Evolutionary conservation across 2,329 filamentous ascomycete genomes (phyloP).

Genomic region (Scytalidium sp.): DNA sequence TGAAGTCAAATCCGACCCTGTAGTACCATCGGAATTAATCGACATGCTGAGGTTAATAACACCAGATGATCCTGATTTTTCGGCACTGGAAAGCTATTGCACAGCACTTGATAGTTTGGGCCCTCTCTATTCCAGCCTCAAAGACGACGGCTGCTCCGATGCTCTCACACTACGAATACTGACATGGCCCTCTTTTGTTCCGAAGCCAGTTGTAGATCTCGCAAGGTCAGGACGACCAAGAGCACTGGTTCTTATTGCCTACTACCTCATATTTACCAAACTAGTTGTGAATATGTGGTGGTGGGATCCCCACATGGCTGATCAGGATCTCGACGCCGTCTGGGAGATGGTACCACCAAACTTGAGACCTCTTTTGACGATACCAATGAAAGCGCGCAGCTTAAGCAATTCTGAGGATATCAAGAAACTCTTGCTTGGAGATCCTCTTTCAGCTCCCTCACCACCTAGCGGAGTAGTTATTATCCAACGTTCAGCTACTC

Average conservation of each 20-base stretch:
- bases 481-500: too few species aligned
- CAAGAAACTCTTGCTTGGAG: neutral
- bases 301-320: slow-evolving; percentile 10
- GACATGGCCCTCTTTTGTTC: slow-evolving; percentile 18
- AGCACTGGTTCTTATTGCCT: slow-evolving; percentile 14
- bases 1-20: slow-evolving; percentile 12
- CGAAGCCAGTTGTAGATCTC: slow-evolving; percentile 10
- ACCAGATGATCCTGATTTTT: slow-evolving; percentile 20
- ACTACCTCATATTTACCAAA: slow-evolving; percentile 18
- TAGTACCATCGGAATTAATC: slow-evolving; percentile 19
- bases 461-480: too few species aligned
- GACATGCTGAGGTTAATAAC: slow-evolving; percentile 19
- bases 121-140: slow-evolving; percentile 22
- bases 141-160: slow-evolving; percentile 16
- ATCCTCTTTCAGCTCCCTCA: neutral
- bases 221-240: slow-evolving; percentile 12
- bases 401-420: slow-evolving; percentile 8
- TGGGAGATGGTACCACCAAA: slow-evolving; percentile 5
- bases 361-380: slow-evolving; percentile 8
- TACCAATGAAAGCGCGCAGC: slow-evolving; percentile 9
- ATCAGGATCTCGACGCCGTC: slow-evolving; percentile 13
- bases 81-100: slow-evolving; percentile 19
- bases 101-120: slow-evolving; percentile 20
- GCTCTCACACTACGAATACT: slow-evolving; percentile 20
- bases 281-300: slow-evolving; percentile 15